Percentiles rank a stretch among this genome's conserved stretches.
Evolutionary conservation across 2,329 filamentous ascomycete genomes (phyloP).

Genomic region (Capronia americana): DNA sequence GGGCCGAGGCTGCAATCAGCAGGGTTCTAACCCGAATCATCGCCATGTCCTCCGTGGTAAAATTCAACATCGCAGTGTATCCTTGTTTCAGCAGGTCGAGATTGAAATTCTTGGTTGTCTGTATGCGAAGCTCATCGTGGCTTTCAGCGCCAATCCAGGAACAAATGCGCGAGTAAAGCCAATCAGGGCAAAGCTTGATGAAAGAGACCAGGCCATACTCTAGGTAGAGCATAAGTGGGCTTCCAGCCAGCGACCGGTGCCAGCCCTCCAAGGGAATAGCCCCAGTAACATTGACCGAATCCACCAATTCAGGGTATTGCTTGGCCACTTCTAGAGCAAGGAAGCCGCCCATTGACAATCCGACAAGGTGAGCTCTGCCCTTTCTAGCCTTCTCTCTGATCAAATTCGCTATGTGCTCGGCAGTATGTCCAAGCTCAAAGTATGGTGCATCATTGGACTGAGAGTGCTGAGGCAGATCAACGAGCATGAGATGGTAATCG

Average conservation of each 20-base stretch:
- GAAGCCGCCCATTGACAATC: conserved; percentile 16
- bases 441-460: not conserved
- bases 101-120: conserved; percentile 15
- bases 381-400: conserved; percentile 9
- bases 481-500: conserved; percentile 17
- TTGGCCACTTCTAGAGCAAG: conserved; percentile 9
- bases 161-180: conserved; percentile 1
- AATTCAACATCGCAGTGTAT: conserved; percentile 10
- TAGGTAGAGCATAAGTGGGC: conserved; percentile 4
- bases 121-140: not conserved
- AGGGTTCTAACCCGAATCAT: conserved; percentile 14
- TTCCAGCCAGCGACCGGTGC: conserved; percentile 14
- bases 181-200: conserved; percentile 4
- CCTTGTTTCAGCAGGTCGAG: conserved; percentile 5
- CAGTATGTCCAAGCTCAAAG: conserved; percentile 7
- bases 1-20: conserved; percentile 6
- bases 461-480: conserved; percentile 16
- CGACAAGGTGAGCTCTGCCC: conserved; percentile 13
- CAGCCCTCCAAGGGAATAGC: conserved; percentile 11
- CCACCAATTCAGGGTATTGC: conserved; percentile 5
- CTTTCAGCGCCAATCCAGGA: conserved; percentile 5
- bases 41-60: conserved; percentile 13
- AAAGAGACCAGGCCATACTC: conserved; percentile 1
- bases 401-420: conserved; percentile 1
- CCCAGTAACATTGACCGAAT: conserved; percentile 12